Percentiles rank a stretch among this genome's conserved stretches.
Evolutionary conservation across 2,329 filamentous ascomycete species (phyloP).

Genomic region (Ophiostoma perfectum): DNA sequence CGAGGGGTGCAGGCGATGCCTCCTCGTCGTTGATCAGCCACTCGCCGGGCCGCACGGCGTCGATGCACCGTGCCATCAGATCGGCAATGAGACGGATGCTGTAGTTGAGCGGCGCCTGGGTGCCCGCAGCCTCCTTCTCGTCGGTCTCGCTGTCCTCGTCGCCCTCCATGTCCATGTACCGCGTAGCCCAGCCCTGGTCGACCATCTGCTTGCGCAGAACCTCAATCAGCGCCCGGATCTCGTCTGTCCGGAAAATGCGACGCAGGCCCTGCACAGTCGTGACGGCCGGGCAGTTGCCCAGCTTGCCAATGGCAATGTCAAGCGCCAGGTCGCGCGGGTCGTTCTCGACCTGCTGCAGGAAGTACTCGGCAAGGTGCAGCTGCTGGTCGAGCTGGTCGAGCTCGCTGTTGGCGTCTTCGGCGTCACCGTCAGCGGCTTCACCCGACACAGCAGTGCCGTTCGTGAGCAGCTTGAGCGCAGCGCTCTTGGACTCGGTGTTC

Average conservation of each 20-base stretch:
- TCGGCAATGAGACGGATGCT: conserved; percentile 66
- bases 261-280: conserved; percentile 60
- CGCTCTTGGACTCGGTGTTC: conserved; percentile 35
- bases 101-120: conserved; percentile 54
- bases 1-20: conserved; percentile 14
- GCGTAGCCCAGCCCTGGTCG: conserved; percentile 68
- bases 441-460: conserved; percentile 24
- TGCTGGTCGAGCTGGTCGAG: conserved; percentile 59
- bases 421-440: conserved; percentile 29
- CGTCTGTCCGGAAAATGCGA: conserved; percentile 57
- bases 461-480: conserved; percentile 34
- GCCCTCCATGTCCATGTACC: conserved; percentile 57
- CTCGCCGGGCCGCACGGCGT: conserved; percentile 67
- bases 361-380: conserved; percentile 61
- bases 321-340: conserved; percentile 58
- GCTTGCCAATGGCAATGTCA: conserved; percentile 62
- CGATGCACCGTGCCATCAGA: conserved; percentile 66
- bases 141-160: conserved; percentile 35
- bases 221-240: conserved; percentile 66
- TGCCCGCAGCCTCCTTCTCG: conserved; percentile 23
- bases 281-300: conserved; percentile 58
- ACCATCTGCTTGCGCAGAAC: conserved; percentile 68
- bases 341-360: conserved; percentile 56
- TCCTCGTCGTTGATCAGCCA: conserved; percentile 63
- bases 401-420: conserved; percentile 45